phyloP scores from a whole-genome alignment of 805 yeast species.

The Saturnispora hagleri region DNA sequence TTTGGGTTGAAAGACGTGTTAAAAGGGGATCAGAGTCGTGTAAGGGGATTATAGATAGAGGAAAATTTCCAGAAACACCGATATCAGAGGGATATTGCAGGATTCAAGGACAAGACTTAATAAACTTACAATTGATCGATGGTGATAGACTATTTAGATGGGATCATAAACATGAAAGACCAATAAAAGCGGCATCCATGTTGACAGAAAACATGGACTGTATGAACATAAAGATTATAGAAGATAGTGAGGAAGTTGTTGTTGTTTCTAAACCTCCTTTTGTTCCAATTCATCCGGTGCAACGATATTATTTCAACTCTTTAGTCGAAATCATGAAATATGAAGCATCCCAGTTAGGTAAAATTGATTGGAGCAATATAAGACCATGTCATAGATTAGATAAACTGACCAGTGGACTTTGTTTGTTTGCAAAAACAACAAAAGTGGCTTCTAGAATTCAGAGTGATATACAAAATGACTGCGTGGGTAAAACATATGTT shows the following conservation, averaged over 20 bases:
- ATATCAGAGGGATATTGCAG: constrained; percentile 11
- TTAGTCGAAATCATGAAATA: constrained; percentile 37
- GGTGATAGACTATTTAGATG: constrained; percentile 24
- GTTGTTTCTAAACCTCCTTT: constrained; percentile 46
- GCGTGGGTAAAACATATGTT: constrained; percentile 33
- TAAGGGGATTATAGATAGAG: neutral
- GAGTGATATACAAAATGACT: constrained; percentile 25
- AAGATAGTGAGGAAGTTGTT: constrained; percentile 25
- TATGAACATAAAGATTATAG: constrained; percentile 9
- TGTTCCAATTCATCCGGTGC: constrained; percentile 47
- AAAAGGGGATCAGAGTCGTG: constrained; percentile 12
- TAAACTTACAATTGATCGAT: constrained; percentile 12
- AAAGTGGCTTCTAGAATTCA: constrained; percentile 28
- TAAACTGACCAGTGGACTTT: constrained; percentile 44
- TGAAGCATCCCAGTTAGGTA: constrained; percentile 13
- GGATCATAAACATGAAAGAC: constrained; percentile 26
- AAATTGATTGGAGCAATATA: constrained; percentile 8
- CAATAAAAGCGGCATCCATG: constrained; percentile 14
- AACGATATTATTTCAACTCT: constrained; percentile 36
- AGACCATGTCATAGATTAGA: constrained; percentile 44
- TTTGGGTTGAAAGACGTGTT: constrained; percentile 13
- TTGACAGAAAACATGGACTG: constrained; percentile 4
- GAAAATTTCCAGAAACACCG: neutral
- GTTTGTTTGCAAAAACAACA: constrained; percentile 35
- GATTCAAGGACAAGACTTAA: constrained; percentile 25